Evolutionary conservation across 2,329 filamentous ascomycete species (phyloP).

Genomic region (Podosphaera aphanis): DNA sequence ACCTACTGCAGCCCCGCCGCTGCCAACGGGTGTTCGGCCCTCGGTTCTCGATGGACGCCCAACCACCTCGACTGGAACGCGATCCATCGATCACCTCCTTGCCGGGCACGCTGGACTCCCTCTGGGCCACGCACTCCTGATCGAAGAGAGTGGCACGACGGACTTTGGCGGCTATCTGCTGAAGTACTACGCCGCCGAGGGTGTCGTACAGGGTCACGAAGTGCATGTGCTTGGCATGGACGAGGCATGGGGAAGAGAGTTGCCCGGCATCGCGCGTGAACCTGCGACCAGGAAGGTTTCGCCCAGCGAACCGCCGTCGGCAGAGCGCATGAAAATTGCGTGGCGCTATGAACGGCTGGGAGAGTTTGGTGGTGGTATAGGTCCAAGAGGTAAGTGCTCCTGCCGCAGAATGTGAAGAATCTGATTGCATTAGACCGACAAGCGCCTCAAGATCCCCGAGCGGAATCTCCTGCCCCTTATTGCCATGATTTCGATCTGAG

Average conservation of each 20-base stretch:
- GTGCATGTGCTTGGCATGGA: constrained; percentile 66
- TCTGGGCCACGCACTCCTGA: constrained; percentile 54
- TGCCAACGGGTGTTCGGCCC: constrained; percentile 40
- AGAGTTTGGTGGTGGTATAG: constrained; percentile 39
- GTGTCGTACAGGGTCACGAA: constrained; percentile 70
- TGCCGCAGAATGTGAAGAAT: background rate
- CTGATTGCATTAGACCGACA: background rate
- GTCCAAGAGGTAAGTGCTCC: constrained; percentile 20
- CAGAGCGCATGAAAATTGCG: constrained; percentile 91
- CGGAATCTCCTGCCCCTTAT: constrained; percentile 23
- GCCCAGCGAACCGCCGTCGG: constrained; percentile 18
- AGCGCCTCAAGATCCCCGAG: background rate
- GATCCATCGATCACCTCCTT: constrained; percentile 62
- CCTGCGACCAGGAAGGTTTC: constrained; percentile 18
- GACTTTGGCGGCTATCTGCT: constrained; percentile 74
- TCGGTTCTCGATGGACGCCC: constrained; percentile 72
- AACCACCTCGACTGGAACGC: constrained; percentile 77
- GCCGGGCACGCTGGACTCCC: constrained; percentile 71
- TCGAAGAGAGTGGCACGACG: constrained; percentile 80
- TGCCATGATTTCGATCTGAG: constrained; percentile 53
- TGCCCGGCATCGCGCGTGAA: constrained; percentile 45
- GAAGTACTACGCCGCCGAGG: constrained; percentile 79
- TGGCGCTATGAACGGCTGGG: constrained; percentile 85
- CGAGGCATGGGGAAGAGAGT: constrained; percentile 58
- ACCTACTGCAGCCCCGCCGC: constrained; percentile 6